Evolutionary conservation across 192 early-diverging fungal genomes (phyloP).

Genomic region (Umbelopsis vinacea): DNA sequence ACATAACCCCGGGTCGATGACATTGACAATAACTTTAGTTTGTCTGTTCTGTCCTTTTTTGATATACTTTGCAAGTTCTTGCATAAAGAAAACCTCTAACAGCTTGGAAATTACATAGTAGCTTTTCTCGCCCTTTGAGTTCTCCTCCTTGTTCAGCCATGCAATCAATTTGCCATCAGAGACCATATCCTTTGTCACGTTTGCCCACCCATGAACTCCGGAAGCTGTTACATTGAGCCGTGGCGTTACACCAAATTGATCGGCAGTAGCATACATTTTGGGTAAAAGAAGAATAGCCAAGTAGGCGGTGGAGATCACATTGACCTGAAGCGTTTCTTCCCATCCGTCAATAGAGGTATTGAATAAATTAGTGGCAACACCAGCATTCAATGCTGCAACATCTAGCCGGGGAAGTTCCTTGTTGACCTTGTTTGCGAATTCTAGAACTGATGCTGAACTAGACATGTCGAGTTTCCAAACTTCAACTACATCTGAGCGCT

Average conservation of each 20-base stretch:
- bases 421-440: neutral
- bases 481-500: neutral
- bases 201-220: neutral
- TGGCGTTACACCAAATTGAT: neutral
- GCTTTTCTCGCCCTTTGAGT: neutral
- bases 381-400: slow-evolving; percentile 5
- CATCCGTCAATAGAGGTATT: neutral
- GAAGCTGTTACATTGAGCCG: neutral
- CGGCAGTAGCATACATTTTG: neutral
- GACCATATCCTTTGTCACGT: neutral
- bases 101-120: neutral
- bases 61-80: neutral
- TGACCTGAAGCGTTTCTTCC: neutral
- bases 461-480: neutral
- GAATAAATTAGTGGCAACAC: neutral
- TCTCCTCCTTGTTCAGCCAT: neutral
- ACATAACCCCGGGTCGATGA: neutral
- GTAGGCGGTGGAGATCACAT: neutral
- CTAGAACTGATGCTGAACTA: neutral
- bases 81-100: neutral
- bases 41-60: neutral
- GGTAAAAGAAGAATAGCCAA: neutral
- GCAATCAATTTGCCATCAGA: neutral
- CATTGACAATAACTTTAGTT: neutral
- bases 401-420: neutral